Percentiles rank a stretch among this genome's conserved stretches.
These are phyloP conservation scores for Solanum corneliomulleri DNA, from an alignment of 257 asterid species.

Conservation along the genomic window DNA sequence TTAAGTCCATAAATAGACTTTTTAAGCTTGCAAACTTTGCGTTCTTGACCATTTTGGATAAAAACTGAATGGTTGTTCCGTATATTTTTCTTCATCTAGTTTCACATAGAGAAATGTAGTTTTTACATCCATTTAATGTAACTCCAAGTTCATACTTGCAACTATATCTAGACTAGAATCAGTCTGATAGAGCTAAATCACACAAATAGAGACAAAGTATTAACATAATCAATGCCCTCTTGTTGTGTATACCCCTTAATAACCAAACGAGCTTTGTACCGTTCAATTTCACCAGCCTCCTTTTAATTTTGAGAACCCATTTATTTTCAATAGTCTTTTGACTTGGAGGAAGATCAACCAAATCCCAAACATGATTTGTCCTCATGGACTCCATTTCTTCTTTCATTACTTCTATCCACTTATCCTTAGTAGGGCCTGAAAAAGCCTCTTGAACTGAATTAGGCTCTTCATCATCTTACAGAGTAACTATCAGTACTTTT, in stretches of 20 bases:
- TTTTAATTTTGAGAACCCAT: no score
- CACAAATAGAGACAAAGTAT: neutral
- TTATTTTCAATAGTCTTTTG: no score
- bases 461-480: neutral
- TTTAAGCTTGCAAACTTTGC: neutral
- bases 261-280: neutral
- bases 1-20: neutral
- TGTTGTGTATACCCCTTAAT: neutral
- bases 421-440: no score
- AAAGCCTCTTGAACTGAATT: no score
- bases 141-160: no score
- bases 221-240: neutral
- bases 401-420: neutral
- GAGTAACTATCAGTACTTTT: neutral
- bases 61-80: neutral
- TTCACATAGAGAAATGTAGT: no score
- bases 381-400: neutral
- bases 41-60: neutral
- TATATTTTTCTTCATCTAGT: no score
- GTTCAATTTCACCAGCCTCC: neutral
- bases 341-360: neutral
- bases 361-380: neutral
- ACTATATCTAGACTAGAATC: no score
- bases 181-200: neutral
- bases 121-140: no score